These are phyloP conservation scores for Plasmodium coatneyi DNA, from an alignment of 169 alveolate species.

Conservation along the genomic window DNA sequence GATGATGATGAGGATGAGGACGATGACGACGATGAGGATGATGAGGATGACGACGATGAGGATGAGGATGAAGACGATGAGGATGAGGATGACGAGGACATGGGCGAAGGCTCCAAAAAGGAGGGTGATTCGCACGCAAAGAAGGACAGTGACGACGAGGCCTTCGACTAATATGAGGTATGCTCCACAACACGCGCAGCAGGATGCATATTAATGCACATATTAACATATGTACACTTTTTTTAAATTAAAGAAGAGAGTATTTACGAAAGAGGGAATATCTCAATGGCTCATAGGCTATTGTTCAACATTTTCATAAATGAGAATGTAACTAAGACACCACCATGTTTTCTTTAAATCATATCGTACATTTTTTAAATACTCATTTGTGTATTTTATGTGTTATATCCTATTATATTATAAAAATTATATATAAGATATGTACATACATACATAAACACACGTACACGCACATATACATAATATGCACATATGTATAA, in stretches of 20 bases:
- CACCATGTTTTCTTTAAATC: conserved; percentile 34
- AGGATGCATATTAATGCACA: background rate
- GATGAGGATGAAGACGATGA: conserved; percentile 66
- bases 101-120: conserved; percentile 35
- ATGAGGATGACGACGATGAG: conserved; percentile 61
- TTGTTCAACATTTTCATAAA: conserved; percentile 14
- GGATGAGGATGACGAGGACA: conserved; percentile 41
- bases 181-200: background rate
- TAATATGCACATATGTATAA: background rate
- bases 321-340: conserved; percentile 6
- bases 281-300: background rate
- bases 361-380: conserved; percentile 27
- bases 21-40: conserved; percentile 63
- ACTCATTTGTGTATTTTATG: conserved; percentile 40
- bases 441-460: conserved; percentile 2
- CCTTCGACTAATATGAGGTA: conserved; percentile 12
- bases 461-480: background rate
- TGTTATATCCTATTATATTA: conserved; percentile 8
- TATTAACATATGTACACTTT: no score
- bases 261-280: background rate
- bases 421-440: conserved; percentile 21
- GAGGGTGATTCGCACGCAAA: conserved; percentile 41
- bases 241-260: background rate
- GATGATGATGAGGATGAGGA: conserved; percentile 59
- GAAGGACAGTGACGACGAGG: conserved; percentile 67